phyloP scores from a whole-genome alignment of 2,329 filamentous ascomycete species.

The Neopestalotiopsis rosae region DNA sequence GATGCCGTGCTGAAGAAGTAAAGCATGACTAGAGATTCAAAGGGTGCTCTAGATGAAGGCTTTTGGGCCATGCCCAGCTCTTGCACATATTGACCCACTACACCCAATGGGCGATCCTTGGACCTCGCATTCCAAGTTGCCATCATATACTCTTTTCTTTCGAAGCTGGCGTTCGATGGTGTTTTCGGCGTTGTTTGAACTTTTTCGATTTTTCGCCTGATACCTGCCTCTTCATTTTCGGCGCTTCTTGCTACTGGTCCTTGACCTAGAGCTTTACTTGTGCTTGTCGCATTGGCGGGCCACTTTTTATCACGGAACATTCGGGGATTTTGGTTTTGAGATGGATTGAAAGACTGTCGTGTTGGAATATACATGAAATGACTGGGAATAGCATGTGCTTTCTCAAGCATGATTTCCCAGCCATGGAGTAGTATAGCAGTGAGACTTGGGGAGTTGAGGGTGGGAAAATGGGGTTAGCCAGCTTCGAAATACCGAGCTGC shows the following conservation, averaged over 20 bases:
- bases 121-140: not conserved
- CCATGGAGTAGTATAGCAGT: not conserved
- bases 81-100: not conserved
- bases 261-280: not conserved
- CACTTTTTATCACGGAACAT: not conserved
- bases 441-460: not conserved
- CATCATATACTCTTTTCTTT: constrained; percentile 15
- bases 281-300: not conserved
- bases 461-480: not conserved
- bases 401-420: not conserved
- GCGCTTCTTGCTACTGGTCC: not conserved
- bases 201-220: constrained; percentile 25
- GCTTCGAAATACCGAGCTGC: not conserved
- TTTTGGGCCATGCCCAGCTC: not conserved
- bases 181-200: constrained; percentile 30
- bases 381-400: not conserved
- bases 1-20: constrained; percentile 78
- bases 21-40: constrained; percentile 2
- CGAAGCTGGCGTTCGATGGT: constrained; percentile 30
- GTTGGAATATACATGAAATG: not conserved
- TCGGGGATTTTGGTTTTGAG: not conserved
- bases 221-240: constrained; percentile 27
- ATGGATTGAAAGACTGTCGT: not conserved
- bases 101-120: not conserved
- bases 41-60: not conserved